Evolutionary conservation across 2,329 filamentous ascomycete genomes (phyloP).

Genomic region (Colletotrichum sp.): DNA sequence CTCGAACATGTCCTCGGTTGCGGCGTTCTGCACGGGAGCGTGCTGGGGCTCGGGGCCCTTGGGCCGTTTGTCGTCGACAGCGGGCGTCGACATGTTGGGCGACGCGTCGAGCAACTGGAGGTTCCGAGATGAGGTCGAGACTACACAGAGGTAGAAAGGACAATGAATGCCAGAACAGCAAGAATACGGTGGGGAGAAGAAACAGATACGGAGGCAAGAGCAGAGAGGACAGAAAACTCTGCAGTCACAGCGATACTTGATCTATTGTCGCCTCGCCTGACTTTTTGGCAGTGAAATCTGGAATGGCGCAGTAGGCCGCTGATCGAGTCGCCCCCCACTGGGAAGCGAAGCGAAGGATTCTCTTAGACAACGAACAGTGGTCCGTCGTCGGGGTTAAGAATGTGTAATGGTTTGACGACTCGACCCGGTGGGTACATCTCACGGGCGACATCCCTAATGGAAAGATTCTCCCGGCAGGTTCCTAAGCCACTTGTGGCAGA

Average conservation of each 20-base stretch:
- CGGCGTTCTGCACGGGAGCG: neutral
- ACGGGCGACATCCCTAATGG: neutral
- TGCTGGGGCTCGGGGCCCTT: neutral
- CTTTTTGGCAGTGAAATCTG: neutral
- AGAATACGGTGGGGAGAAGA: neutral
- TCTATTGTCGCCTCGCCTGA: neutral
- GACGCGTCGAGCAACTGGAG: neutral
- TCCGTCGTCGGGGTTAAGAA: neutral
- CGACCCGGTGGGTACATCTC: neutral
- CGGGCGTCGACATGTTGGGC: neutral
- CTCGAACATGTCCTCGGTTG: neutral
- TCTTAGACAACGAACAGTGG: neutral
- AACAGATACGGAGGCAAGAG: neutral
- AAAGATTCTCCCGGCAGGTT: neutral
- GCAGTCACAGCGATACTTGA: neutral
- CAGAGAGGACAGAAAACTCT: neutral
- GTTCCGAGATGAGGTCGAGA: neutral
- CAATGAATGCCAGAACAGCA: accelerated
- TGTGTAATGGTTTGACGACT: neutral
- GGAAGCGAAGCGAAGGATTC: neutral
- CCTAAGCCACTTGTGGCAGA: too few relatives aligned
- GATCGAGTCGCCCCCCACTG: neutral
- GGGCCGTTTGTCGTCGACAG: neutral
- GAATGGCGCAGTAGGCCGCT: neutral
- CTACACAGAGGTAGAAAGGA: neutral